These are phyloP conservation scores for Monosporascus sp. DNA, from an alignment of 2,329 filamentous ascomycete species.

Conservation along the genomic window DNA sequence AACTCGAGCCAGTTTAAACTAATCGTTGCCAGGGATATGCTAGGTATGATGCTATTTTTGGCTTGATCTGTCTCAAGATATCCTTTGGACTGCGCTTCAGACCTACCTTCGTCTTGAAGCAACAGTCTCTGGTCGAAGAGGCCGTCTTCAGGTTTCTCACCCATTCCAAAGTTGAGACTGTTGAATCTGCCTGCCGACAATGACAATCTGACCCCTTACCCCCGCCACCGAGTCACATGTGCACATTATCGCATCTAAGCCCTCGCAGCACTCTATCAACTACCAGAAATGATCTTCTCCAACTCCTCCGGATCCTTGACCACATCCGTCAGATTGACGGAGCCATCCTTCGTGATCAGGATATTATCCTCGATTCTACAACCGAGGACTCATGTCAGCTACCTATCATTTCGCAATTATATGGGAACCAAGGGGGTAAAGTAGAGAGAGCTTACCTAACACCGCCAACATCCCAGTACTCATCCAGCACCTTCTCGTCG, in stretches of 20 bases:
- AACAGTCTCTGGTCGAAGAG: no score
- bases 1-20: no score
- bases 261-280: background rate
- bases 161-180: no score
- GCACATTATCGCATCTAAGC: background rate
- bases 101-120: no score
- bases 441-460: constrained; percentile 45
- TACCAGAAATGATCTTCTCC: constrained; percentile 44
- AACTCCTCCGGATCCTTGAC: constrained; percentile 62
- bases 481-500: constrained; percentile 63
- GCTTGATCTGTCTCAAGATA: no score
- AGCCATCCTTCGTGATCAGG: constrained; percentile 62
- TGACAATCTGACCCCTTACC: no score
- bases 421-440: background rate
- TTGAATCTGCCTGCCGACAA: no score
- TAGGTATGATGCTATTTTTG: no score
- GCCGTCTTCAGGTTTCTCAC: no score
- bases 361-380: constrained; percentile 63
- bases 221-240: no score
- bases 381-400: constrained; percentile 12
- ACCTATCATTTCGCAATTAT: background rate
- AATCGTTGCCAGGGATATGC: no score
- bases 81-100: no score
- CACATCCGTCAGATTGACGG: constrained; percentile 67
- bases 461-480: constrained; percentile 78